A percentile compares a stretch with the other conserved stretches of the same genome.
Conservation (phyloP, 805 yeast genomes). For the Candida montana region DNA sequence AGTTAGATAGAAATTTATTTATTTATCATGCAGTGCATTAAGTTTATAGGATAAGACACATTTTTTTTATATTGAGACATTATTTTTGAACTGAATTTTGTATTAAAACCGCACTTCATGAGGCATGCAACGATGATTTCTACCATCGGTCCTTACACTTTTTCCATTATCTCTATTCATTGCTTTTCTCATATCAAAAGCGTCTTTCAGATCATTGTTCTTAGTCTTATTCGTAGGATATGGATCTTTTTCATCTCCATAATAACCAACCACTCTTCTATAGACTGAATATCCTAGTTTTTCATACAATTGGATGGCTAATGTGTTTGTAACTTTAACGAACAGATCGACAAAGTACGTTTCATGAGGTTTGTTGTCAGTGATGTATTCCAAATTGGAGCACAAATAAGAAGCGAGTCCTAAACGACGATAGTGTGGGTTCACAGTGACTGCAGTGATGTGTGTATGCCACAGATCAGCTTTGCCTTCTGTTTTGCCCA, state of each 20-base stretch:
- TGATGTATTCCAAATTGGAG: slow-evolving; percentile 61
- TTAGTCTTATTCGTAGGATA: slow-evolving; percentile 36
- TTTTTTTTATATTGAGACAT: too few species aligned
- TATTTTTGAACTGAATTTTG: too few species aligned
- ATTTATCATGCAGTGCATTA: neutral
- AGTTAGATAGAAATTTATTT: neutral
- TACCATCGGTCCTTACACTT: slow-evolving; percentile 57
- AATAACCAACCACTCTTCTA: slow-evolving; percentile 86
- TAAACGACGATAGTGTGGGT: slow-evolving; percentile 73
- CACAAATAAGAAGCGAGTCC: slow-evolving; percentile 84
- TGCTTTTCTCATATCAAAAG: slow-evolving; percentile 78
- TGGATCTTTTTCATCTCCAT: slow-evolving; percentile 48
- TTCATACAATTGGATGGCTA: slow-evolving; percentile 81
- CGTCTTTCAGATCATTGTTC: slow-evolving; percentile 68
- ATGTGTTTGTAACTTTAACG: slow-evolving; percentile 76
- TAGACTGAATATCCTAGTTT: slow-evolving; percentile 80
- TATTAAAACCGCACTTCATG: slow-evolving; percentile 53
- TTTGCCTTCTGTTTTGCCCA: slow-evolving; percentile 94
- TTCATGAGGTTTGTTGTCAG: slow-evolving; percentile 72
- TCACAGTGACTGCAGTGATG: slow-evolving; percentile 91
- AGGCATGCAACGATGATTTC: slow-evolving; percentile 55
- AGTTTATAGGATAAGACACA: too few species aligned
- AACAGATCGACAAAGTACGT: slow-evolving; percentile 86
- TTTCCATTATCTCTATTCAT: slow-evolving; percentile 50
- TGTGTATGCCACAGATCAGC: slow-evolving; percentile 92